These are phyloP conservation scores for Epicoccum nigrum DNA, from an alignment of 2,329 filamentous ascomycete species.

Conservation along the genomic window DNA sequence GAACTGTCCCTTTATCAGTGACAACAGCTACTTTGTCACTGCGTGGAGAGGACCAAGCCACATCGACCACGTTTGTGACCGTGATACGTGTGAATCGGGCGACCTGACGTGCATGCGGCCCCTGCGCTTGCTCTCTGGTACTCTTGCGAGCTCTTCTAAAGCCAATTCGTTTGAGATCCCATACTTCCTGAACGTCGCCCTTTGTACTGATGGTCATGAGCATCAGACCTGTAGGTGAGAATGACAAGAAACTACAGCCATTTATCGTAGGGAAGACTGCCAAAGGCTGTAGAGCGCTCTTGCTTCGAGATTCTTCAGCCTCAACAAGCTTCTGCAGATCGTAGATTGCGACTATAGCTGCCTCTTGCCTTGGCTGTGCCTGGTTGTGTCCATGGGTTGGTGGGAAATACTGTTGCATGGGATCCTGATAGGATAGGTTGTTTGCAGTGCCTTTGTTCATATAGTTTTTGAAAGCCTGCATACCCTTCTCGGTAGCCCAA, in stretches of 20 bases:
- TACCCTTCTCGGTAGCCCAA: conserved; percentile 78
- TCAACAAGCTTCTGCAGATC: conserved; percentile 68
- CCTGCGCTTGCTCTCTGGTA: conserved; percentile 36
- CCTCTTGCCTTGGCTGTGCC: conserved; percentile 62
- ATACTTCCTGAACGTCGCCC: conserved; percentile 81
- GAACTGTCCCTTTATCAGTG: conserved; percentile 93
- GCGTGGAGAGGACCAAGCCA: conserved; percentile 82
- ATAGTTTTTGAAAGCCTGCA: conserved; percentile 80
- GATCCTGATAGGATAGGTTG: conserved; percentile 38
- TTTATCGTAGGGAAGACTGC: conserved; percentile 73
- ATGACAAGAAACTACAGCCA: conserved; percentile 81
- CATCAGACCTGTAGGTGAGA: conserved; percentile 74
- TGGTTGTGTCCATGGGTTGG: conserved; percentile 74
- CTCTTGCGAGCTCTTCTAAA: conserved; percentile 51
- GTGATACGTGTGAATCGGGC: conserved; percentile 91
- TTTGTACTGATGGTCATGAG: conserved; percentile 82
- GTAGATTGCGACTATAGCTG: conserved; percentile 75
- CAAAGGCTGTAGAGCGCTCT: conserved; percentile 63
- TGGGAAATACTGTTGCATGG: conserved; percentile 66
- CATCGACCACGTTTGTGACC: conserved; percentile 86
- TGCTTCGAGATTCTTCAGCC: conserved; percentile 55
- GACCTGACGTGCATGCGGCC: conserved; percentile 73
- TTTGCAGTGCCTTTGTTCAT: conserved; percentile 62
- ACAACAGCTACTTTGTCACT: conserved; percentile 86
- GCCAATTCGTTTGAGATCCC: conserved; percentile 72